A percentile compares a stretch with the other conserved stretches of the same genome.
Evolutionary conservation across 129 eudicot species (phyloP).

Genomic region (Glebionis coronaria): DNA sequence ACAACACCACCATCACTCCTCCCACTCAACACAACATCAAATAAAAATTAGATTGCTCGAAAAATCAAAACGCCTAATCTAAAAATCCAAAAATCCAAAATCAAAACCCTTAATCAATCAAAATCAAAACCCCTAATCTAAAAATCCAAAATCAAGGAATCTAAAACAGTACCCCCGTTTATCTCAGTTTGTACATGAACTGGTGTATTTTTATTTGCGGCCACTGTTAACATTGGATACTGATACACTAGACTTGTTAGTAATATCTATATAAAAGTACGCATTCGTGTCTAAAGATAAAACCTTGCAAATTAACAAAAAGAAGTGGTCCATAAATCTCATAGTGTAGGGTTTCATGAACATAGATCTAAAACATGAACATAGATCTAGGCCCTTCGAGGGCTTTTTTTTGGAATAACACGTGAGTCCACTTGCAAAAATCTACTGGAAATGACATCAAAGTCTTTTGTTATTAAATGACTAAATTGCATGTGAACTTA

Average conservation of each 20-base stretch:
- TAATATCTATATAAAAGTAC: not conserved
- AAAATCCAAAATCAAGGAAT: too few species aligned
- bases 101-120: too few species aligned
- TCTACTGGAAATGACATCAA: not conserved
- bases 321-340: slow-evolving; percentile 23
- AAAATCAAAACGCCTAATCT: too few species aligned
- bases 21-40: too few species aligned
- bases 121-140: too few species aligned
- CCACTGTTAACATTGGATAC: not conserved
- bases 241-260: not conserved
- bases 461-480: not conserved
- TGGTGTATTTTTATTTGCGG: not conserved
- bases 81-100: too few species aligned
- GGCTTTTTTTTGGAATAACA: not conserved
- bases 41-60: too few species aligned
- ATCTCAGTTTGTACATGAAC: not conserved
- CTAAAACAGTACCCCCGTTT: not conserved
- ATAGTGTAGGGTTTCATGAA: not conserved
- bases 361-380: slow-evolving; percentile 8
- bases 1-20: too few species aligned
- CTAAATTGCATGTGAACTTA: not conserved
- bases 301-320: not conserved
- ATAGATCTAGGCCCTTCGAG: not conserved
- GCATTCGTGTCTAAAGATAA: slow-evolving; percentile 3
- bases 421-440: slow-evolving; percentile 3